Base-by-base conservation (phyloP, 768 basidiomycete species). In the Podaxis sp. region DNA sequence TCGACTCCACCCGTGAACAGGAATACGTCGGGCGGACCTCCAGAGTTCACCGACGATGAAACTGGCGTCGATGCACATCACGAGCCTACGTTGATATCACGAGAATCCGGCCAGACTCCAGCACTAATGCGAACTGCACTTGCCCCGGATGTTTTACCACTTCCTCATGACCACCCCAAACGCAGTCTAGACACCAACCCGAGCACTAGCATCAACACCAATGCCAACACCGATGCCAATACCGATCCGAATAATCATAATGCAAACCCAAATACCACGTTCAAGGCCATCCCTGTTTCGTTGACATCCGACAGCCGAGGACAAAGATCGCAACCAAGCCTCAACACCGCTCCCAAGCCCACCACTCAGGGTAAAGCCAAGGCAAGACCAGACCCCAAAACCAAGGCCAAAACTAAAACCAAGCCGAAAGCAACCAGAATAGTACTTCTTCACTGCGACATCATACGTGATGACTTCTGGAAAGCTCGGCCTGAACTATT, bases 391-490 rank as follows among this genome's bases (percentile, higher is more conserved):
- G 67, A 64, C 63, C 65, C 63, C 53, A 44, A 66, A 55, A 22
- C 33, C 15, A 66, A 59, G 42, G 0, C 63, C 13, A 63, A 77
- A 51, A 22, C 49, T 51, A 51, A 77, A 60, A 63, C 73, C 11
- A 63, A 63, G 44, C 54, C 7, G 4, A 54, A 53, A 26, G 73
- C 69, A 63, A 84, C 77, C 24, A 79, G 69, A 69, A 76, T 93
- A 52, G 80, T 78, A 4, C 76, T 94, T 1, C 66, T 88, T 26
- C 93, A 96, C 67, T 92, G 88, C 71, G 95, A 96, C 75, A 83
- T 96, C 63, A 95, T 96, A 63, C 81, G 82, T 59, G 86, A 92
- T 58, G 83, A 80, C 0, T 96, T 96, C 74, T 97, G 95, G 95
- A 71, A 80, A 6, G 76, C 79, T 30, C 75, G 88, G 58, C 83